phyloP scores from a whole-genome alignment of 2,329 filamentous ascomycete genomes.

The Shiraia bambusicola region DNA sequence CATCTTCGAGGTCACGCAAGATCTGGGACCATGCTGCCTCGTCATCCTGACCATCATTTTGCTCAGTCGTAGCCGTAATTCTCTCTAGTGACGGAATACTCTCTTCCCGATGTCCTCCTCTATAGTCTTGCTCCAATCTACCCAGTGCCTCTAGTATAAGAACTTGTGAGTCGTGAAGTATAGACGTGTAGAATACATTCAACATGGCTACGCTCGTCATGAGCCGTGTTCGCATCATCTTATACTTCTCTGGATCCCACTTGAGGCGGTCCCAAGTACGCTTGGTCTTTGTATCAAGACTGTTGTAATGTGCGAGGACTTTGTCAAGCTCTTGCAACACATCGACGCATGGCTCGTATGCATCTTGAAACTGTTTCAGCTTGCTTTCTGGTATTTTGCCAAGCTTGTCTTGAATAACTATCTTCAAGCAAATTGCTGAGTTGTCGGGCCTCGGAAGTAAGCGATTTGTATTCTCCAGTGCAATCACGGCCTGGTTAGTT shows the following conservation, averaged over 20 bases:
- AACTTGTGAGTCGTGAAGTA: slow-evolving; percentile 33
- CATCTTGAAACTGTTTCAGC: slow-evolving; percentile 22
- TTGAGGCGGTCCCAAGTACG: slow-evolving; percentile 34
- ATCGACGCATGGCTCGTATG: slow-evolving; percentile 27
- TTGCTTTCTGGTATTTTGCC: slow-evolving; percentile 24
- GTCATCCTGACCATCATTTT: slow-evolving; percentile 20
- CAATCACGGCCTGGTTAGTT: slow-evolving; percentile 28
- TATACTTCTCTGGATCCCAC: slow-evolving; percentile 29
- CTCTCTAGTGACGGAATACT: slow-evolving; percentile 28
- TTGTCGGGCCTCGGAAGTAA: slow-evolving; percentile 27
- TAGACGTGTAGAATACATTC: slow-evolving; percentile 28
- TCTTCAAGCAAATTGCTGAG: slow-evolving; percentile 32
- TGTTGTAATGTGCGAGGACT: slow-evolving; percentile 30
- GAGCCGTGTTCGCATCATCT: slow-evolving; percentile 24
- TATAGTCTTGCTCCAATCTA: slow-evolving; percentile 32
- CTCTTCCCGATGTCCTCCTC: slow-evolving; percentile 33
- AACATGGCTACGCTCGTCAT: slow-evolving; percentile 28
- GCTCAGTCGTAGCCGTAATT: slow-evolving; percentile 14
- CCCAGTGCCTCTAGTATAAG: slow-evolving; percentile 34
- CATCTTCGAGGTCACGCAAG: slow-evolving; percentile 35
- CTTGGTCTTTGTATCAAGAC: slow-evolving; percentile 31
- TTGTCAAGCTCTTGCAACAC: slow-evolving; percentile 31
- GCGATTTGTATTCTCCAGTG: slow-evolving; percentile 31
- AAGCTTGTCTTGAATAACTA: slow-evolving; percentile 32
- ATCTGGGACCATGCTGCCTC: slow-evolving; percentile 36